Evolutionary conservation across 306 rosid species (phyloP), one percentile per base, ranked within the genome.

Genomic region (Pterocarpus macrocarpus): DNA sequence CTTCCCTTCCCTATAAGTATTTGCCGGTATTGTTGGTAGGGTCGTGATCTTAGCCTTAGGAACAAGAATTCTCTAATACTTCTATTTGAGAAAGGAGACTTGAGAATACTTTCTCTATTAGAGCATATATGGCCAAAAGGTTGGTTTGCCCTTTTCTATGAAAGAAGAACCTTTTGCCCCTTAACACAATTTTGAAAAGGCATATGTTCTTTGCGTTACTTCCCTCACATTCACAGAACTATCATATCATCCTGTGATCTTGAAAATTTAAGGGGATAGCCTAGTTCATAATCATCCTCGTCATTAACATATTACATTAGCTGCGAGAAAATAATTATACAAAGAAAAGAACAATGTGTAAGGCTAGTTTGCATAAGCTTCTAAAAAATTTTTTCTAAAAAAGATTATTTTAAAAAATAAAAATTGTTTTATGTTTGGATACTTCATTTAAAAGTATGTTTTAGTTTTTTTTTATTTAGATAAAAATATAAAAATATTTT

Each of bases 151-250:
- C 63, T 79, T 78, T 87, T 80, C 34, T 39, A 64, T 44, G 30
- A 58, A 44, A 76, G 28, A 44, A 62, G 12, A 64, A 61, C 69
- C 59, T 56, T 53, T 78, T 73, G 16, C 67, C 61, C 28, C 3
- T 17, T 2, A 17, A 58, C n/a, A 28, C 41, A 58, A 11, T 72
- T 56, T 71, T 39, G n/a, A 49, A 9, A 78, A 65, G 81, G 89
- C 81, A 89, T 33, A 78, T 84, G 87, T 89, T 86, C 91, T 81
- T 81, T 90, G 86, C 93, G 87, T 89, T 86, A 73, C 87, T 84
- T 76, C 64, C 16, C 59, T 70, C 58, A 63, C 81, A 75, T 66
- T 49, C 83, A 58, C 39, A 58, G 71, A 79, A 59, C 59, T 41
- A 76, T 76, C 22, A 49, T 30, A 50, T 36, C 17, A 12, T 61